These are phyloP conservation scores for Fusarium pseudonygamai DNA, from an alignment of 2,329 filamentous ascomycete genomes.

Conservation along the genomic window DNA sequence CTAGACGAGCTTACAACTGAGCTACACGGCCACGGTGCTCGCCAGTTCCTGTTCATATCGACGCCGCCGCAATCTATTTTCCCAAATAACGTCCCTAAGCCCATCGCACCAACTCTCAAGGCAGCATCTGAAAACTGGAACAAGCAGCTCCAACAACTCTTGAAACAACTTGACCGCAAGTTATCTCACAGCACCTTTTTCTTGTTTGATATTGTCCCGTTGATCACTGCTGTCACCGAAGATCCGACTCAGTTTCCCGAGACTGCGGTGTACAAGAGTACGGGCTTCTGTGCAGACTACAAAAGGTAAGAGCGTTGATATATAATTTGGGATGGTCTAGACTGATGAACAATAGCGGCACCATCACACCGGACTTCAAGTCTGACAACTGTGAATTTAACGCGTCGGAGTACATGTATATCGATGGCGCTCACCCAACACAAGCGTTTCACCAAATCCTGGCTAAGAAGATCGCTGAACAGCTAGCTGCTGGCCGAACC, in stretches of 20 bases:
- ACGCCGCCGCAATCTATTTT: constrained; percentile 12
- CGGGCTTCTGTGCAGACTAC: not conserved
- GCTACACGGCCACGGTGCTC: not conserved
- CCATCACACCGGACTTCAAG: not conserved
- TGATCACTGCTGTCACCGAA: not conserved
- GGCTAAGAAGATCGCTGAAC: constrained; percentile 1
- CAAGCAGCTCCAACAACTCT: not conserved
- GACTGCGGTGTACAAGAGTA: constrained; percentile 1
- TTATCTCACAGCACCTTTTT: not conserved
- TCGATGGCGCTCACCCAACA: constrained; percentile 17
- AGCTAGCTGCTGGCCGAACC: not conserved
- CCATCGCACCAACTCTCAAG: not conserved
- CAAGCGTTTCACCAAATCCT: constrained; percentile 15
- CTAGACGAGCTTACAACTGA: not conserved
- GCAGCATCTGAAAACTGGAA: constrained; percentile 3
- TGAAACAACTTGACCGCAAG: not conserved
- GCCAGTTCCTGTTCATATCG: constrained; percentile 12
- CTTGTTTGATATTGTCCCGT: not conserved
- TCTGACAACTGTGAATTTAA: not conserved
- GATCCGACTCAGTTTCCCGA: not conserved
- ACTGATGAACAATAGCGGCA: not conserved
- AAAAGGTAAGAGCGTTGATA: not conserved
- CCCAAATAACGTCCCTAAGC: constrained; percentile 9
- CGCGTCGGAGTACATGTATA: constrained; percentile 18
- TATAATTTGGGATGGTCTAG: fast-evolving